Evolutionary conservation across 495 filamentous ascomycete genomes (phyloP).

Genomic region (Penicillium goetzii): DNA sequence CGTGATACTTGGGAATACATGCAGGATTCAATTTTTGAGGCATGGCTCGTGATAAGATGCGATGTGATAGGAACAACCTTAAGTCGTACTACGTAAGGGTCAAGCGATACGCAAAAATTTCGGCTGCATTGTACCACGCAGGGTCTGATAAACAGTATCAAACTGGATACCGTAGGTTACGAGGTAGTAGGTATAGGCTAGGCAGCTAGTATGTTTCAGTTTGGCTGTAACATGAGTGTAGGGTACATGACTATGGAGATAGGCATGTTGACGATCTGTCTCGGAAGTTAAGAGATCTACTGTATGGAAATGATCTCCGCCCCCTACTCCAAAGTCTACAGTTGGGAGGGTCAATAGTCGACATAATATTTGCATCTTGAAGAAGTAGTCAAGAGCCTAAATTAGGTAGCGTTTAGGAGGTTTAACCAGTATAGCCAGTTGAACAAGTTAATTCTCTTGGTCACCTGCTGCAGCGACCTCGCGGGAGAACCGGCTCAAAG

Average conservation of each 20-base stretch:
- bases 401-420: neutral
- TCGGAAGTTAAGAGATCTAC: neutral
- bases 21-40: constrained; percentile 15
- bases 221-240: neutral
- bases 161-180: neutral
- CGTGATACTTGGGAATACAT: constrained; percentile 35
- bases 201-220: neutral
- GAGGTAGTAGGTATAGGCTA: neutral
- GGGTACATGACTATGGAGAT: neutral
- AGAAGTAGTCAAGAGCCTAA: neutral
- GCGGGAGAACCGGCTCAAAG: neutral
- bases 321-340: neutral
- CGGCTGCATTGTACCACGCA: neutral
- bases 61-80: neutral
- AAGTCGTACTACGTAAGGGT: neutral
- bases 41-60: constrained; percentile 4
- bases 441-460: neutral
- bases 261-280: neutral
- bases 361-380: neutral
- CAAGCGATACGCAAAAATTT: neutral
- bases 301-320: neutral
- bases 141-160: neutral
- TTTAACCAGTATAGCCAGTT: neutral
- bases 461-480: neutral
- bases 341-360: neutral